phyloP scores from a whole-genome alignment of 306 rosid genomes.

The Sophora flavescens region DNA sequence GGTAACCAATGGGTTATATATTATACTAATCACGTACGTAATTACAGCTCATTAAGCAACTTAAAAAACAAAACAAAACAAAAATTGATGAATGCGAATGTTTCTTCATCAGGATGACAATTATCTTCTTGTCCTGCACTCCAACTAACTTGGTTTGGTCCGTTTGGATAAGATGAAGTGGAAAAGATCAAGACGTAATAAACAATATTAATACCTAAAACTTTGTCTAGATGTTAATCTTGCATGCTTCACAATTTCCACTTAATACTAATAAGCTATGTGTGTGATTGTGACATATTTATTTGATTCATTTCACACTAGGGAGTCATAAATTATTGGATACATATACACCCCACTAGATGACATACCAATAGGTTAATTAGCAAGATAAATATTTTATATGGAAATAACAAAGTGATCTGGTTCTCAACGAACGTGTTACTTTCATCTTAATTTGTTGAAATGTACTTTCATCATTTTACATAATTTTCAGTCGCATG shows the following conservation, averaged over 20 bases:
- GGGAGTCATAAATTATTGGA: background rate
- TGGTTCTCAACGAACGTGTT: background rate
- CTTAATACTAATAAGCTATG: conserved; percentile 21
- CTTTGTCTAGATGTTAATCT: conserved; percentile 37
- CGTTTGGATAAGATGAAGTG: conserved; percentile 43
- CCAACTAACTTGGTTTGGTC: conserved; percentile 26
- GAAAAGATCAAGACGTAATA: conserved; percentile 39
- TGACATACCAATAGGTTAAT: conserved; percentile 4
- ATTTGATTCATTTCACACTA: conserved; percentile 60
- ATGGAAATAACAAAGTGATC: background rate
- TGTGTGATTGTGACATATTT: conserved; percentile 42
- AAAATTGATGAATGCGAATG: no score
- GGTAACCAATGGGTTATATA: background rate
- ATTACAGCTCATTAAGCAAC: conserved; percentile 17
- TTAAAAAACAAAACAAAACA: background rate
- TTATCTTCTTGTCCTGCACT: background rate
- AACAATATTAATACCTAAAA: conserved; percentile 19
- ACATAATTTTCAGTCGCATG: conserved; percentile 1
- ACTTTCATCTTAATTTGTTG: conserved; percentile 24
- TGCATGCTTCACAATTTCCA: conserved; percentile 29
- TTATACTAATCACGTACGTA: background rate
- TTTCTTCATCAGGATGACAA: background rate
- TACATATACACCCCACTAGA: conserved; percentile 39
- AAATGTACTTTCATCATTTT: conserved; percentile 6
- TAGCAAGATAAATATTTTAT: background rate